Base-by-base conservation (phyloP, 2,329 filamentous ascomycete genomes). In the Tolypocladium pustulatum region DNA sequence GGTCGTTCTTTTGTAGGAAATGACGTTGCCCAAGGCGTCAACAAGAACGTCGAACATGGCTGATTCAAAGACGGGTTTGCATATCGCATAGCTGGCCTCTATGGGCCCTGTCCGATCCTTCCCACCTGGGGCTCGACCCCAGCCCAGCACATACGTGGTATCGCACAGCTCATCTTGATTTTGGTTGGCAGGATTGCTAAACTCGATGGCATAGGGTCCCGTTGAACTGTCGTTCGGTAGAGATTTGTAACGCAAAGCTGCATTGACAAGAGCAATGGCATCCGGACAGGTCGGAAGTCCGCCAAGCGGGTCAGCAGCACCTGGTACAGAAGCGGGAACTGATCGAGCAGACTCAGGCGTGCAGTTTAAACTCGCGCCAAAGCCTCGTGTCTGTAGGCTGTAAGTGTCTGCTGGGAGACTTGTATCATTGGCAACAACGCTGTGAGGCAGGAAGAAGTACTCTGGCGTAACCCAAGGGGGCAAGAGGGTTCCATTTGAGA, bases 401-500 rank as follows among this genome's bases (percentile, higher is more conserved):
- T 63, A 66, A 1, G 32, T 27, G 13, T 62, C 57, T 36, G 37
- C 1, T 38, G 10, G 1, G 7, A 7, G 9, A 0, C 22, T 38
- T 10, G 8, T 5, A 8, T 27, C 15, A 15, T 17, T n/a, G 43
- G 22, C 1, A 41, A n/a, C 20, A 3, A 69, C 1, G 0, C 61
- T 20, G 32, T 81, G 74, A 0, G 80, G 78, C 0, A 82, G 59
- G 52, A 84, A 86, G 12, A 75, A 78, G 15, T 72, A 74, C 0
- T 72, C 62, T 0, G 67, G 32, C 1, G 79, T 75, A 0, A 77
- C 72, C 83, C 83, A 86, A 0, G 79, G 64, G 0, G 81, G 78
- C 0, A 85, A 66, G 0, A 71, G 61, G 0, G 78, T 81, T 0
- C 71, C 69, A 0, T 65, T 62, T 0, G 75, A 76, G 0, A 76